Conservation (phyloP, 2,329 filamentous ascomycete species). For the Pyrenophora teres region DNA sequence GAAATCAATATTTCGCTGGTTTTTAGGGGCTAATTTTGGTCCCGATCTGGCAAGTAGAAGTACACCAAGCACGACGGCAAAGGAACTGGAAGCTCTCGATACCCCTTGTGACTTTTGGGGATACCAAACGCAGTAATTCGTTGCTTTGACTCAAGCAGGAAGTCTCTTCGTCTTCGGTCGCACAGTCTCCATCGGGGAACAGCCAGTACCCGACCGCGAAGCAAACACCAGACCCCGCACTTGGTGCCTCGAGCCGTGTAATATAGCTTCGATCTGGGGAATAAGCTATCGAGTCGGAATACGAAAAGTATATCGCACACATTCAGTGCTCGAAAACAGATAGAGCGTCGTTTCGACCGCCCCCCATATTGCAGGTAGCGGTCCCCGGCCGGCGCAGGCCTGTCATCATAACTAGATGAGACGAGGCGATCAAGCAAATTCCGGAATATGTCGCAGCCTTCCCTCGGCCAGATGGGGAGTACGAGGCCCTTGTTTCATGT, state of each 20-base stretch:
- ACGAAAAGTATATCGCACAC: neutral
- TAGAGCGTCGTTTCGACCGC: neutral
- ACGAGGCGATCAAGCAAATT: too few species aligned
- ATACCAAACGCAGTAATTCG: neutral
- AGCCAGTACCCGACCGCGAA: constrained; percentile 8
- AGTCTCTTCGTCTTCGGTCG: constrained; percentile 5
- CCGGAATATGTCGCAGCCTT: too few species aligned
- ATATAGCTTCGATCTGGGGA: neutral
- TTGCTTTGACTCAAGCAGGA: neutral
- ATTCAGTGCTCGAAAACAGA: neutral
- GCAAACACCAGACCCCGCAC: constrained; percentile 3
- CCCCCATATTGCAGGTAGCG: too few species aligned
- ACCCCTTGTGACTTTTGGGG: too few species aligned
- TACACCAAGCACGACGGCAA: neutral
- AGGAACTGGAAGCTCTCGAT: neutral
- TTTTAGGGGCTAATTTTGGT: neutral
- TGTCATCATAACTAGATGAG: too few species aligned
- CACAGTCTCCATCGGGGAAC: constrained; percentile 1
- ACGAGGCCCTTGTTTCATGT: too few species aligned
- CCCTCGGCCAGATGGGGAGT: too few species aligned
- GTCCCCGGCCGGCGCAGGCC: too few species aligned
- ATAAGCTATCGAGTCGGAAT: neutral
- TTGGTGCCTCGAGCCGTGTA: constrained; percentile 2
- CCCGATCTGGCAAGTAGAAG: neutral
- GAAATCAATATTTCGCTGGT: too few species aligned